Evolutionary conservation across 192 early-diverging fungal genomes (phyloP).

Genomic region (Rhizophagus prolifer): DNA sequence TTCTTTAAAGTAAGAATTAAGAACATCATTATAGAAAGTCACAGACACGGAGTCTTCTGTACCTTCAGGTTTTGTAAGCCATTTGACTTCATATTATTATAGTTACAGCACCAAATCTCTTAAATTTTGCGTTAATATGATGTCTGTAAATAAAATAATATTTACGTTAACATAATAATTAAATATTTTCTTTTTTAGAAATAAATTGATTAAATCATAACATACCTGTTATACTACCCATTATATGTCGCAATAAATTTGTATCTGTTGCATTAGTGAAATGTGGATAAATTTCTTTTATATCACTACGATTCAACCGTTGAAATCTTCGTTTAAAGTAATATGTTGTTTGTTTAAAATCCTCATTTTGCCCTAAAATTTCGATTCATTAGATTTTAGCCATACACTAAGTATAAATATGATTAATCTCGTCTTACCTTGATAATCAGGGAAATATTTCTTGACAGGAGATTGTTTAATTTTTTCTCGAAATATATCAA

Average conservation of each 20-base stretch:
- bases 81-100: not conserved
- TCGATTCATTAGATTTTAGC: not conserved
- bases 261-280: slow-evolving; percentile 88
- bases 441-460: slow-evolving; percentile 91
- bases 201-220: not conserved
- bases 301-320: slow-evolving; percentile 69
- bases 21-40: no score
- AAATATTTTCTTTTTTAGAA: not conserved
- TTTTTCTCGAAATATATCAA: slow-evolving; percentile 94
- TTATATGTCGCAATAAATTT: slow-evolving; percentile 81
- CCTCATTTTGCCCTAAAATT: slow-evolving; percentile 33
- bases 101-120: slow-evolving; percentile 2
- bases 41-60: no score
- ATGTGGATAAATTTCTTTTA: slow-evolving; percentile 85
- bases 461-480: slow-evolving; percentile 77
- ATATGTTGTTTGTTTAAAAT: slow-evolving; percentile 71
- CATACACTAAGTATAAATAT: no score
- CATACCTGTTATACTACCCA: slow-evolving; percentile 85
- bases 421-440: slow-evolving; percentile 23
- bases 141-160: not conserved
- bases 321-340: slow-evolving; percentile 81
- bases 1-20: no score
- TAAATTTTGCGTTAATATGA: slow-evolving; percentile 19
- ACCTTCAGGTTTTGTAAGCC: no score
- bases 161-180: not conserved